phyloP scores from a whole-genome alignment of 2,329 filamentous ascomycete species.

The Clonostachys rhizophaga region DNA sequence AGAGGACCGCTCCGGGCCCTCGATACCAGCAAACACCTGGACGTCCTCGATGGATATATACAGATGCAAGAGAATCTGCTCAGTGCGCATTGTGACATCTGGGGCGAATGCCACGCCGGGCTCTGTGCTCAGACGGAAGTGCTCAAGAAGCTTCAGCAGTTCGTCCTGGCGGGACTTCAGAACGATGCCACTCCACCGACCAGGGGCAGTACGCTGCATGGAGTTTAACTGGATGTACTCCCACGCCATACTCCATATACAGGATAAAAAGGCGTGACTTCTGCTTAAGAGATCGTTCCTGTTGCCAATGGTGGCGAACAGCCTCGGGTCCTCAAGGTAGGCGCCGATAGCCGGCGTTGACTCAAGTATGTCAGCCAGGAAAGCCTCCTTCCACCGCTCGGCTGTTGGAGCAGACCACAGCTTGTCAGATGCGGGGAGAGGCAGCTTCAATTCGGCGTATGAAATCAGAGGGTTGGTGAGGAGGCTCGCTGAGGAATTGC shows the following conservation, averaged over 20 bases:
- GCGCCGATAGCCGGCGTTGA: slow-evolving; percentile 5
- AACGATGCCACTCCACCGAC: slow-evolving; percentile 17
- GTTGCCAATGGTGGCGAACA: background rate
- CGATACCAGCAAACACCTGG: slow-evolving; percentile 34
- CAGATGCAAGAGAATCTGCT: slow-evolving; percentile 25
- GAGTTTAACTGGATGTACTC: slow-evolving; percentile 19
- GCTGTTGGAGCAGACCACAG: slow-evolving; percentile 15
- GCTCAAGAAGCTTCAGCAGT: slow-evolving; percentile 10
- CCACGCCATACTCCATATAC: slow-evolving; percentile 17
- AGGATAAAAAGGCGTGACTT: slow-evolving; percentile 10
- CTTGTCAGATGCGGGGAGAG: slow-evolving; percentile 11
- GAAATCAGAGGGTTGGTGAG: slow-evolving; percentile 19
- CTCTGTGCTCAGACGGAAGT: slow-evolving; percentile 5
- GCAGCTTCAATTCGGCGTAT: slow-evolving; percentile 19
- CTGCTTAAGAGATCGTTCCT: slow-evolving; percentile 4
- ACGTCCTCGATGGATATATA: slow-evolving; percentile 34
- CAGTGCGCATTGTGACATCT: slow-evolving; percentile 21
- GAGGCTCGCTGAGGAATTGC: slow-evolving; percentile 17
- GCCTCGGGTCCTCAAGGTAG: slow-evolving; percentile 9
- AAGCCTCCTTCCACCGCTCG: slow-evolving; percentile 14
- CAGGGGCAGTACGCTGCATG: slow-evolving; percentile 11
- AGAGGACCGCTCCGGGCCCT: slow-evolving; percentile 29
- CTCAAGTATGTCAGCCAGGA: background rate
- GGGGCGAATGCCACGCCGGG: slow-evolving; percentile 5
- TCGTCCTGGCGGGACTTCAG: slow-evolving; percentile 18